phyloP scores from a whole-genome alignment of 495 filamentous ascomycete species.

The Trichoderma gamsii region DNA sequence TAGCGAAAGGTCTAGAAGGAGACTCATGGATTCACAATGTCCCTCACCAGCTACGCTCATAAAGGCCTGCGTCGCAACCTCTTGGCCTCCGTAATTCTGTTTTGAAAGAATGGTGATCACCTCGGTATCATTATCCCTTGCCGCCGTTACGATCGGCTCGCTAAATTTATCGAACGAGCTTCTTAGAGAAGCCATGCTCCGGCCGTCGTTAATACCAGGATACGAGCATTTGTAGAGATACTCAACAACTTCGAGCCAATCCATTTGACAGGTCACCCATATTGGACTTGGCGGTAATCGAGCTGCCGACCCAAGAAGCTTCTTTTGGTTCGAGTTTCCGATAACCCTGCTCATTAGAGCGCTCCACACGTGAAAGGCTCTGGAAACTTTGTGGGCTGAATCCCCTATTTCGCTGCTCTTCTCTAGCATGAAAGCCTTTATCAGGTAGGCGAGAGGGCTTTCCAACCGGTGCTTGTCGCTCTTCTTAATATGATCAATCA shows the following conservation, averaged over 20 bases:
- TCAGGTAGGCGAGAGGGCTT: neutral
- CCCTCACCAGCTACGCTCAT: neutral
- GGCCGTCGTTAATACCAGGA: conserved; percentile 4
- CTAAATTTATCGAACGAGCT: neutral
- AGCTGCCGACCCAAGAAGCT: neutral
- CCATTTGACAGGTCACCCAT: conserved; percentile 5
- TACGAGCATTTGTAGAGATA: conserved; percentile 10
- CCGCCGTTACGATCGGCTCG: neutral
- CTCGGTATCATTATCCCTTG: neutral
- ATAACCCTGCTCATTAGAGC: conserved; percentile 4
- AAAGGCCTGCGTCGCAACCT: conserved; percentile 6
- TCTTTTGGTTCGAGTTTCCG: neutral
- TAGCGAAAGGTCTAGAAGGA: neutral
- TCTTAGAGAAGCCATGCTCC: neutral
- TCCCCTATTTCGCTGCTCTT: neutral
- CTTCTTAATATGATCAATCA: neutral
- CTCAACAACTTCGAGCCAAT: conserved; percentile 11
- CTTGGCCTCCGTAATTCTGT: conserved; percentile 8
- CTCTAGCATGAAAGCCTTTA: neutral
- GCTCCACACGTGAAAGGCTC: neutral
- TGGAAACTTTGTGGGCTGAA: conserved; percentile 2
- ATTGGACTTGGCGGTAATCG: neutral
- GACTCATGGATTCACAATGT: neutral
- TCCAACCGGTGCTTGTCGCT: neutral
- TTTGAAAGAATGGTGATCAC: neutral